Evolutionary conservation across 805 yeast genomes (phyloP).

Genomic region (Saturnispora galanensis): DNA sequence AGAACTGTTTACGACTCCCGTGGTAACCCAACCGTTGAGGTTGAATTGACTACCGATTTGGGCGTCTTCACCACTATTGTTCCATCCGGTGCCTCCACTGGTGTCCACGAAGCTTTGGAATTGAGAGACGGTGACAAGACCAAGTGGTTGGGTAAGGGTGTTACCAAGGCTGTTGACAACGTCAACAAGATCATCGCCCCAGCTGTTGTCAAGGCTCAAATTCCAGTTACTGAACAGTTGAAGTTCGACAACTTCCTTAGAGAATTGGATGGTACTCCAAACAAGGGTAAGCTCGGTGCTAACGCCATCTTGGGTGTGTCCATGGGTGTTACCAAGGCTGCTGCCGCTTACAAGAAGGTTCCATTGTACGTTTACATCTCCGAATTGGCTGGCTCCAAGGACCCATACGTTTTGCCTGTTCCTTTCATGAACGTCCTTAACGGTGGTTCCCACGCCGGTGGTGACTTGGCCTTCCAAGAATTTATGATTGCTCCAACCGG

Average conservation of each 20-base stretch:
- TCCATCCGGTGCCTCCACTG: constrained; percentile 99
- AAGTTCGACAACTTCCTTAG: constrained; percentile 79
- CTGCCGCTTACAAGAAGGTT: constrained; percentile 89
- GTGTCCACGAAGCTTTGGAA: constrained; percentile 97
- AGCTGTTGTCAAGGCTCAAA: constrained; percentile 69
- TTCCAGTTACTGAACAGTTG: constrained; percentile 81
- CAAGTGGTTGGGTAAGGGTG: constrained; percentile 99
- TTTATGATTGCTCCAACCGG: constrained; percentile 97
- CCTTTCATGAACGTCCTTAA: constrained; percentile 98
- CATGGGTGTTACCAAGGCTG: constrained; percentile 94
- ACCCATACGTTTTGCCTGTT: constrained; percentile 92
- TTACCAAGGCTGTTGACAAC: constrained; percentile 89
- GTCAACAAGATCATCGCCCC: constrained; percentile 94
- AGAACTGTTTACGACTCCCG: constrained; percentile 99
- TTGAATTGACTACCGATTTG: constrained; percentile 83
- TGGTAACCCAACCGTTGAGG: constrained; percentile 99
- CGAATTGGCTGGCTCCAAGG: constrained; percentile 64
- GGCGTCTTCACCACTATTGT: constrained; percentile 96
- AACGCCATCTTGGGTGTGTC: constrained; percentile 98
- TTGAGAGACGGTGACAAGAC: constrained; percentile 96
- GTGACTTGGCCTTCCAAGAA: constrained; percentile 98
- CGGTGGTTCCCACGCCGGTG: constrained; percentile 99
- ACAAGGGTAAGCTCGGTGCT: constrained; percentile 97
- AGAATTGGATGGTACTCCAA: constrained; percentile 90
- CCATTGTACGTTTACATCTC: constrained; percentile 92